Conservation (phyloP, 1,284 basidiomycete species). For the Papiliotrema flavescens region DNA sequence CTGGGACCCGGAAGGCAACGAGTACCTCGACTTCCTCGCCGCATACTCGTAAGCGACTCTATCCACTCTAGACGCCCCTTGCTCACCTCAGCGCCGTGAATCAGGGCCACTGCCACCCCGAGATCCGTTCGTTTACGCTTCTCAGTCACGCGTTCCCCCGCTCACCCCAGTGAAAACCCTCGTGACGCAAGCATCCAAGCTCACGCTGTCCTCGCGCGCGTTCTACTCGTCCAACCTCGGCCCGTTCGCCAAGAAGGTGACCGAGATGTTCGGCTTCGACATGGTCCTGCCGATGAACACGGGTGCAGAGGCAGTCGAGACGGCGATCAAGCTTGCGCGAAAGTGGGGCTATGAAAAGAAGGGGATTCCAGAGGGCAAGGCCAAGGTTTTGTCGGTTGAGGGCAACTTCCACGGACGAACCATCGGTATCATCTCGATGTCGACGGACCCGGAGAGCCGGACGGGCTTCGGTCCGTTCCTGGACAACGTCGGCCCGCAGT, state of each 20-base stretch:
- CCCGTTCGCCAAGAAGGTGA: constrained; percentile 80
- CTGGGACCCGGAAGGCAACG: constrained; percentile 91
- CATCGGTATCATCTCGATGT: constrained; percentile 86
- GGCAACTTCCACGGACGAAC: constrained; percentile 98
- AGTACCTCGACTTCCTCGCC: constrained; percentile 93
- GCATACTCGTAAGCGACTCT: constrained; percentile 81
- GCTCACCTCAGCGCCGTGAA: constrained; percentile 66
- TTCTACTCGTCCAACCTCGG: constrained; percentile 95
- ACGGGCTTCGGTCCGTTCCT: constrained; percentile 89
- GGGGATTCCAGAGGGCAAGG: constrained; percentile 75
- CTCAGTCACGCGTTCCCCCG: neutral
- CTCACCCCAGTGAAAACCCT: constrained; percentile 65
- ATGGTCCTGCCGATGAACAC: constrained; percentile 99
- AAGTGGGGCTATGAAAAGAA: constrained; percentile 91
- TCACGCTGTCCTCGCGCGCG: constrained; percentile 91
- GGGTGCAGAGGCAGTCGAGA: constrained; percentile 96
- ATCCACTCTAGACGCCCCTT: no score
- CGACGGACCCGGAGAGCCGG: constrained; percentile 88
- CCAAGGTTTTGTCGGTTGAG: constrained; percentile 79
- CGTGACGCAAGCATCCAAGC: constrained; percentile 77
- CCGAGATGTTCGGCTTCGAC: constrained; percentile 79
- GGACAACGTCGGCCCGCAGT: constrained; percentile 71
- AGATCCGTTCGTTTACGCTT: constrained; percentile 34
- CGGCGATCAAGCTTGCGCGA: constrained; percentile 69
- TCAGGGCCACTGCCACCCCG: constrained; percentile 92